Evolutionary conservation across 495 filamentous ascomycete species (phyloP).

Genomic region (Trichoderma asperelloides): DNA sequence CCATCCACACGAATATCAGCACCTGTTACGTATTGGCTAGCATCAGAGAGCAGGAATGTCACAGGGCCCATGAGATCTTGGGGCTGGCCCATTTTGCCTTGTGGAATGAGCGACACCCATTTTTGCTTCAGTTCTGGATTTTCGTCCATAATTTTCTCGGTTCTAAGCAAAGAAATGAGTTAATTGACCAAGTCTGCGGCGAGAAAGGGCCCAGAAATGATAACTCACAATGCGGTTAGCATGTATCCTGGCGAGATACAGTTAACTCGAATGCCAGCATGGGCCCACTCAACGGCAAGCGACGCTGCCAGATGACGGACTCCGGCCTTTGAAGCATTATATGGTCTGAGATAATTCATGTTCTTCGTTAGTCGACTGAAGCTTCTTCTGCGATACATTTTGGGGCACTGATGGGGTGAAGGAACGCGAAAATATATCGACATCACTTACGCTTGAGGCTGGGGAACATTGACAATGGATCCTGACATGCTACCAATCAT

Average conservation of each 20-base stretch:
- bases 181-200: not conserved
- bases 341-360: slow-evolving; percentile 55
- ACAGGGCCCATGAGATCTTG: slow-evolving; percentile 92
- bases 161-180: slow-evolving; percentile 39
- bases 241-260: slow-evolving; percentile 90
- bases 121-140: slow-evolving; percentile 78
- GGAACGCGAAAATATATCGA: not conserved
- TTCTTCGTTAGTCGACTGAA: slow-evolving; percentile 10
- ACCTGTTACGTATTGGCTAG: slow-evolving; percentile 77
- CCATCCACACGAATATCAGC: slow-evolving; percentile 87
- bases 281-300: slow-evolving; percentile 85
- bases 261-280: slow-evolving; percentile 77
- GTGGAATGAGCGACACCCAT: slow-evolving; percentile 86
- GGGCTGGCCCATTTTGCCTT: slow-evolving; percentile 85
- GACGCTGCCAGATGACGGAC: slow-evolving; percentile 74
- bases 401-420: not conserved
- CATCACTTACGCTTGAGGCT: slow-evolving; percentile 62
- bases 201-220: not conserved
- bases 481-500: slow-evolving; percentile 96
- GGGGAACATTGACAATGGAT: slow-evolving; percentile 84
- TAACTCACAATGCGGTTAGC: slow-evolving; percentile 76
- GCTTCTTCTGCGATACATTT: not conserved
- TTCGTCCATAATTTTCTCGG: slow-evolving; percentile 87
- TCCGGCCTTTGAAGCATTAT: slow-evolving; percentile 84
- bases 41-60: slow-evolving; percentile 81